Conservation (phyloP, 1,284 basidiomycete genomes). For the Vanrija pseudolonga region DNA sequence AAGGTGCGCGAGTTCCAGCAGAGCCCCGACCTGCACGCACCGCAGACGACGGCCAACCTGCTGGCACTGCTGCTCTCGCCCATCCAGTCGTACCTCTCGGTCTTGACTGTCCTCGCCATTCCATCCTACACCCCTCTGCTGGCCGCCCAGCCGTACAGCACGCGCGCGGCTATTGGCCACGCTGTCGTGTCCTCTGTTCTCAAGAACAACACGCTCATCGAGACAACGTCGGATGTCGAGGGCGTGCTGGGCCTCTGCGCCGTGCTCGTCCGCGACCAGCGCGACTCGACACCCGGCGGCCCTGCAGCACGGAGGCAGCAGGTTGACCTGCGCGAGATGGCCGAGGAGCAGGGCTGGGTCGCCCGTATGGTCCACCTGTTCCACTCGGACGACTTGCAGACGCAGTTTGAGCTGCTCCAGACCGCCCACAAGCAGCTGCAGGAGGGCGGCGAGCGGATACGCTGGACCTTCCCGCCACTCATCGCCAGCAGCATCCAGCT, state of each 20-base stretch:
- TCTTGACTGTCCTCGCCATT: conserved; percentile 86
- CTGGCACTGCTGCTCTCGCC: conserved; percentile 82
- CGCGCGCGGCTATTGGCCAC: conserved; percentile 82
- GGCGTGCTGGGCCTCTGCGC: conserved; percentile 86
- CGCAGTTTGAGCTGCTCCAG: conserved; percentile 81
- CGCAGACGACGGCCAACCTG: conserved; percentile 81
- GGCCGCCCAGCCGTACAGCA: conserved; percentile 77
- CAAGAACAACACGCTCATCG: conserved; percentile 90
- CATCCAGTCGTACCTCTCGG: conserved; percentile 89
- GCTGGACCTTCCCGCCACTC: conserved; percentile 88
- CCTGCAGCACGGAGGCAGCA: conserved; percentile 16
- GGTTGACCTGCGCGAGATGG: conserved; percentile 80
- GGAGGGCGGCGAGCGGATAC: conserved; percentile 86
- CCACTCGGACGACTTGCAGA: conserved; percentile 71
- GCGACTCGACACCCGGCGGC: conserved; percentile 60
- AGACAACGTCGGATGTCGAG: conserved; percentile 82
- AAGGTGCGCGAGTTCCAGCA: conserved; percentile 81
- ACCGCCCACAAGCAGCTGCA: conserved; percentile 80
- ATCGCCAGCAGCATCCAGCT: conserved; percentile 87
- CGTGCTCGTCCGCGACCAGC: conserved; percentile 83
- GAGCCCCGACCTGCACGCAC: conserved; percentile 79
- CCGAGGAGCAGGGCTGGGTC: conserved; percentile 95
- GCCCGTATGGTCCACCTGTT: conserved; percentile 94
- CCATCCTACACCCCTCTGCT: conserved; percentile 81
- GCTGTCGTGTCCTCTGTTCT: conserved; percentile 86